Evolutionary conservation across 225 moss, liverwort and hornwort genomes (phyloP).

Genomic region (Marchantia polymorpha): DNA sequence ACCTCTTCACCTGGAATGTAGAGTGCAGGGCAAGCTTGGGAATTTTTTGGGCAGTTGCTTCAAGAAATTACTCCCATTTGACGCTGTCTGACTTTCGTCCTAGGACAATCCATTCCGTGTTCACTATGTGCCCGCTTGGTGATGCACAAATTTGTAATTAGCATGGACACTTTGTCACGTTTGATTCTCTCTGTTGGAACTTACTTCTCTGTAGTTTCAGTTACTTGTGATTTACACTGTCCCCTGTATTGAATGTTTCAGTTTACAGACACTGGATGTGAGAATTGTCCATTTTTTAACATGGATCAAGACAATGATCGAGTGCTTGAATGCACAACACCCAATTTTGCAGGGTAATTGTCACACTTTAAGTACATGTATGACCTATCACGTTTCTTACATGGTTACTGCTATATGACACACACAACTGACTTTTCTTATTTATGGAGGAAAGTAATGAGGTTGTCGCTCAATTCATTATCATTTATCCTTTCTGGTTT

Average conservation of each 20-base stretch:
- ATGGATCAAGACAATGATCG: slow-evolving; percentile 98
- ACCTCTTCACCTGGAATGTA: too few relatives aligned
- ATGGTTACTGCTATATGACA: neutral
- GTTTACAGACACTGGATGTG: slow-evolving; percentile 87
- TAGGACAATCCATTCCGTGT: too few relatives aligned
- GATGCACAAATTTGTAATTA: too few relatives aligned
- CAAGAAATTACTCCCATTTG: too few relatives aligned
- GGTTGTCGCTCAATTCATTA: neutral
- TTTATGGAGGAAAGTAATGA: neutral
- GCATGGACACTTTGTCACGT: too few relatives aligned
- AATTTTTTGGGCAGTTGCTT: too few relatives aligned
- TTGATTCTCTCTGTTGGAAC: too few relatives aligned
- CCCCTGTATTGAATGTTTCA: slow-evolving; percentile 23
- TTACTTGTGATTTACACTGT: neutral
- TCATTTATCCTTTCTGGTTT: neutral
- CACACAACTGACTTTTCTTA: neutral
- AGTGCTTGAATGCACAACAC: slow-evolving; percentile 93
- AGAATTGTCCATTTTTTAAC: slow-evolving; percentile 88
- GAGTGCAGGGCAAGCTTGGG: too few relatives aligned
- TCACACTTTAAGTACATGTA: too few relatives aligned
- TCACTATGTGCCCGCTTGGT: too few relatives aligned
- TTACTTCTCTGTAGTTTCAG: too few relatives aligned
- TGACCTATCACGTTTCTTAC: neutral
- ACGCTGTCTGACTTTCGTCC: too few relatives aligned
- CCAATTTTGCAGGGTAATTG: slow-evolving; percentile 80